phyloP scores from a whole-genome alignment of 2,329 filamentous ascomycete genomes.

The Epichloe brachyelytri region DNA sequence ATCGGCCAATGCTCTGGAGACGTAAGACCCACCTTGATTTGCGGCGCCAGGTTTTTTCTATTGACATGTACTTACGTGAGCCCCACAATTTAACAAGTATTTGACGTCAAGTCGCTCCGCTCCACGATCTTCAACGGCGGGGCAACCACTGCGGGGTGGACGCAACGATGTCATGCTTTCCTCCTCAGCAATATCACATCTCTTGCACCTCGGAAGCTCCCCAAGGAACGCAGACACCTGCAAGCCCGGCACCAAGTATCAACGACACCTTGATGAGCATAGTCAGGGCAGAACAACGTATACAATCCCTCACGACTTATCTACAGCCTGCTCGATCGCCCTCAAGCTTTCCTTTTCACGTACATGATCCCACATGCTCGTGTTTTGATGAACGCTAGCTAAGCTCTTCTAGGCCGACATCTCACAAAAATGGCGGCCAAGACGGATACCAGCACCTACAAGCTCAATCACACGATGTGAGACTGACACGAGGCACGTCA shows the following conservation, averaged over 20 bases:
- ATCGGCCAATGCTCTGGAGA: neutral
- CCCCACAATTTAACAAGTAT: neutral
- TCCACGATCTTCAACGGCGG: neutral
- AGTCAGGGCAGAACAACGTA: conserved; percentile 13
- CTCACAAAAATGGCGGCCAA: conserved; percentile 43
- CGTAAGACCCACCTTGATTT: neutral
- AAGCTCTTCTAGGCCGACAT: conserved; percentile 1
- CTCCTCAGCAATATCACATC: neutral
- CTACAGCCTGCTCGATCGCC: conserved; percentile 6
- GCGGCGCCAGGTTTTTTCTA: neutral
- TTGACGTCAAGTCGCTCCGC: neutral
- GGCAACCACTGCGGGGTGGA: neutral
- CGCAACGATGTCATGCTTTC: neutral
- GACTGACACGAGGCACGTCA: conserved; percentile 9
- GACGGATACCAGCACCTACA: conserved; percentile 66
- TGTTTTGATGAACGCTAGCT: neutral
- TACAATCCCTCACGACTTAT: conserved; percentile 12
- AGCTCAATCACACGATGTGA: conserved; percentile 80
- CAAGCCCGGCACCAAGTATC: neutral
- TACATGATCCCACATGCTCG: neutral
- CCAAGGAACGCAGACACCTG: neutral
- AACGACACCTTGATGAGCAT: conserved; percentile 11
- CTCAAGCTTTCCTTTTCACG: conserved; percentile 5
- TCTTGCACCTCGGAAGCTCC: neutral
- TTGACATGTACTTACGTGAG: neutral